A percentile compares a stretch with the other conserved stretches of the same genome.
These are phyloP conservation scores for Malus sylvestris DNA, from an alignment of 306 rosid genomes.

Conservation along the genomic window DNA sequence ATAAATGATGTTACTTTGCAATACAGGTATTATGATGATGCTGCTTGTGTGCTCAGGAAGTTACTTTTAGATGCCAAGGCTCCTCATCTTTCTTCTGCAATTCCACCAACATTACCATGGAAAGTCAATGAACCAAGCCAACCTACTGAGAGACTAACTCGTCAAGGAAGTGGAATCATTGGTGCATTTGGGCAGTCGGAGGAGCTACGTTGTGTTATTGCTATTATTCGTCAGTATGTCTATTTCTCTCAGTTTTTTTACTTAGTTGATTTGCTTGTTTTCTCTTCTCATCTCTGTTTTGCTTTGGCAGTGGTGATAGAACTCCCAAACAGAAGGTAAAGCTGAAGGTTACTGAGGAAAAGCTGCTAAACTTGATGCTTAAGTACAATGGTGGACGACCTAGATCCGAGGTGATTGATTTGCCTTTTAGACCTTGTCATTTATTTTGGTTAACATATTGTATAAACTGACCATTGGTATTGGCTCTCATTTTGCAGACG, in stretches of 20 bases:
- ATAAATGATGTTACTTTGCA: constrained; percentile 9
- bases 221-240: constrained; percentile 90
- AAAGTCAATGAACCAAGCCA: constrained; percentile 65
- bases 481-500: constrained; percentile 49
- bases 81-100: constrained; percentile 85
- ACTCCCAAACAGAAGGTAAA: constrained; percentile 99
- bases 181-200: constrained; percentile 85
- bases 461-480: constrained; percentile 15
- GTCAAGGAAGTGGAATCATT: constrained; percentile 88
- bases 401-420: constrained; percentile 60
- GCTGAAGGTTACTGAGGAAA: constrained; percentile 92
- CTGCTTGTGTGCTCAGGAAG: constrained; percentile 95
- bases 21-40: constrained; percentile 88
- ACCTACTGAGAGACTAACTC: constrained; percentile 72
- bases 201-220: constrained; percentile 94
- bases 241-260: not conserved
- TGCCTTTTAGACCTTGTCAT: constrained; percentile 1
- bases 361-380: constrained; percentile 71
- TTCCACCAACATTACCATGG: constrained; percentile 96
- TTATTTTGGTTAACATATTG: constrained; percentile 3
- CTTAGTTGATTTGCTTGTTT: constrained; percentile 4
- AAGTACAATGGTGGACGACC: constrained; percentile 97
- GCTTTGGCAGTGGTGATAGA: constrained; percentile 86
- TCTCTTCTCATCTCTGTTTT: constrained; percentile 20
- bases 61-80: constrained; percentile 94